Base-by-base conservation (phyloP, 176 grass and related monocot genomes). In the Elymus sibiricus region DNA sequence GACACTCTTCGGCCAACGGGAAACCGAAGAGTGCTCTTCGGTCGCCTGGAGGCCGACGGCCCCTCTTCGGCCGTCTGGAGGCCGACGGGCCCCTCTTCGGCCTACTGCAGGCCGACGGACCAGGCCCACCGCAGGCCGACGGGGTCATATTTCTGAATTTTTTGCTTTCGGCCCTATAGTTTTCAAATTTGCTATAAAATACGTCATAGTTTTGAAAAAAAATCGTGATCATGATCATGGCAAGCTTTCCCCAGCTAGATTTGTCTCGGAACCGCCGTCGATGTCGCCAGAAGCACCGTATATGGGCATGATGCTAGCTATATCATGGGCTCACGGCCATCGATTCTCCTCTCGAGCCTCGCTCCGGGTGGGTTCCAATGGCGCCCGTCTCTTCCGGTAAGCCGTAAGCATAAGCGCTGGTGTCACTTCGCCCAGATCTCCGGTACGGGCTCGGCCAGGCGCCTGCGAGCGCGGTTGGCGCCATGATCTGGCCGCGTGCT, bases 251-350 rank as follows among this genome's bases (percentile, higher is more conserved):
- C 14, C 24, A 42, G 3, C 16, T 44, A 13, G 15, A 34, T 67
- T 25, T 56, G 49, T 53, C n/a, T 83, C 35, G 68, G 51, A 62
- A 72, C 21, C 56, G 16, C 6, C 47, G 24, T 46, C 12, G 24
- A 46, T 8, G 0, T 31, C 32, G 9, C 68, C 34, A 22, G 14
- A 56, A 83, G 66, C 32, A 70, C 7, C 63, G 14, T n/a, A n/a
- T 9, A 28, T 31, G 39, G 44, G 38, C 63, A 24, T 6, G 35
- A 49, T 25, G n/a, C n/a, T n/a, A 49, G 15, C 7, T 13, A 14
- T 28, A 61, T 83, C 81, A 43, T 42, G 68, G 31, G 24, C 49
- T 73, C 81, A 43, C 22, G 81, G 46, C 51, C 67, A 61, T 61
- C 15, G 16, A 43, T 56, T 70, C 21, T 17, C 26, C 14, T 70